Evolutionary conservation across 768 basidiomycete genomes (phyloP).

Genomic region (Grammothele lineata): DNA sequence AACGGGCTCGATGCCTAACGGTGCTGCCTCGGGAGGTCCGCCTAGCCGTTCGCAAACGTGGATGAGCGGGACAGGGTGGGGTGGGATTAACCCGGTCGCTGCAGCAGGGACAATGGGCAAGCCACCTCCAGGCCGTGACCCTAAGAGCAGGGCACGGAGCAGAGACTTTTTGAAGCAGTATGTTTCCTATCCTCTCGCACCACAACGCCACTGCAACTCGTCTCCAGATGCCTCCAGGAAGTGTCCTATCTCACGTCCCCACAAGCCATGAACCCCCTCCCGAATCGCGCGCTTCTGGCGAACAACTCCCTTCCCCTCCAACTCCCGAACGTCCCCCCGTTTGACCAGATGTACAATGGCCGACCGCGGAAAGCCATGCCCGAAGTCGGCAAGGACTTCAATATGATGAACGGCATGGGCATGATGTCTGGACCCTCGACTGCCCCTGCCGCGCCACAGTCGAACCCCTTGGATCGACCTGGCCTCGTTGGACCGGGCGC

Average conservation of each 20-base stretch:
- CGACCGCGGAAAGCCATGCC: constrained; percentile 79
- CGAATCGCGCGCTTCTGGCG: constrained; percentile 74
- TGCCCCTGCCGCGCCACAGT: constrained; percentile 40
- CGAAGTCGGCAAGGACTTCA: constrained; percentile 69
- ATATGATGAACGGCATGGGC: constrained; percentile 56
- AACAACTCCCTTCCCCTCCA: constrained; percentile 61
- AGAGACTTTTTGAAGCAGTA: constrained; percentile 97
- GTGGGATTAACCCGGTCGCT: constrained; percentile 40
- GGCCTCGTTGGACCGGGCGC: constrained; percentile 37
- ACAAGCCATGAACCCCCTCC: constrained; percentile 95
- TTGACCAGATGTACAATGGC: constrained; percentile 74
- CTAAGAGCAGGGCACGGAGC: constrained; percentile 92
- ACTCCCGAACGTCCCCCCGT: constrained; percentile 68
- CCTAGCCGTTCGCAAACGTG: constrained; percentile 53
- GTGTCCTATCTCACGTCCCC: constrained; percentile 96
- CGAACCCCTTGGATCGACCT: constrained; percentile 48
- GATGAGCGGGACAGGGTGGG: constrained; percentile 39
- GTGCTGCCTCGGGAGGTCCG: constrained; percentile 41
- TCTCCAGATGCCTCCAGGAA: constrained; percentile 86
- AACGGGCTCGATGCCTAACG: constrained; percentile 47
- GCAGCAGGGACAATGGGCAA: constrained; percentile 54
- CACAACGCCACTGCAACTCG: not conserved
- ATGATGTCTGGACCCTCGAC: constrained; percentile 49
- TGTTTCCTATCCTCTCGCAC: constrained; percentile 27
- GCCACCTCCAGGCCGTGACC: constrained; percentile 80